Base-by-base conservation (phyloP, 2,329 filamentous ascomycete genomes). In the Thermothelomyces thermophilus region DNA sequence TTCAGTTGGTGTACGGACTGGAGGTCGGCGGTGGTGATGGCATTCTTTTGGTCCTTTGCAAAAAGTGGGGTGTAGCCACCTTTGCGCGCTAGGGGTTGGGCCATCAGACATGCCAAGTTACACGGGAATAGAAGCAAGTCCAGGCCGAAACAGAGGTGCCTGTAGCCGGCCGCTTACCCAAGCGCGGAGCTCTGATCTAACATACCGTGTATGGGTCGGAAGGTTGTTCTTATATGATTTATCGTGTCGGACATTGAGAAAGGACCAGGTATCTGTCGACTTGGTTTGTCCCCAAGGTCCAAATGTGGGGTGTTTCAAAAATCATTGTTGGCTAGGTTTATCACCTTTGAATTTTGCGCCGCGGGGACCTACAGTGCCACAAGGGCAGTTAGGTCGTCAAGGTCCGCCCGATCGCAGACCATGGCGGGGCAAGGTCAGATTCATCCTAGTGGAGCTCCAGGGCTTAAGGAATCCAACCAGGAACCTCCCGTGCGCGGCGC, bases 271-370 rank as follows among this genome's bases (percentile, higher is more conserved):
- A 33, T 22, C 5, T 39, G 8, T 44, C 44, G 28, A 41, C 17
- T 14, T 39, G 33, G 13, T 14, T 31, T 28, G 33, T 35, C 33
- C 33, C 16, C 36, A 5, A 39, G 36, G n/a, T n/a, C 11, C 35
- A 19, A 13, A 24, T 22, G 36, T 55, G 52, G 52, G 52, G 49
- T 50, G 52, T 55, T 55, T 55, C 52, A 52, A 55, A 26, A 52
- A 46, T 46, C 24, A 33, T 31, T 42, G 36, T 50, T 50, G 48
- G 44, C 30, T 55, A 11, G 16, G 7, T 14, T 53, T 51, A 37
- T 43, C 44, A 28, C 41, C 46, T 28, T 41, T 14, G n/a, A 39
- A 22, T 39, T 47, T 53, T 53, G 51, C 46, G 39, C 47, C 43
- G 36, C 36, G 36, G 36, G 36, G 36, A 35, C 8, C 33, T 35